Conservation (phyloP, 176 grass and related monocot genomes). For the Panicum miliaceum region DNA sequence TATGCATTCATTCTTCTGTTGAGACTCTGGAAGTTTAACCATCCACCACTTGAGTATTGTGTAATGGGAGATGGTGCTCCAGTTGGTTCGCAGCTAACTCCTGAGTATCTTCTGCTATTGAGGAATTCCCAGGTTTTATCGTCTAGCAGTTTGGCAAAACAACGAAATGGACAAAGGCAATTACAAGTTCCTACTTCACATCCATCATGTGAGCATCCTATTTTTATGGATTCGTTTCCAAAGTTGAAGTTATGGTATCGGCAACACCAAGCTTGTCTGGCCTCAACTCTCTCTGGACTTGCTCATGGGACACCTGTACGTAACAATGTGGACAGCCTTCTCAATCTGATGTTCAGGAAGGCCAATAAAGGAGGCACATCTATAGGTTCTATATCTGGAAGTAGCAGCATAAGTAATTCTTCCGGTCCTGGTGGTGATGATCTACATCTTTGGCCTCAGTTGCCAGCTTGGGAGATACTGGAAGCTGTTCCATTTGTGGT, state of each 20-base stretch:
- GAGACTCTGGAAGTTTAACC: conserved; percentile 98
- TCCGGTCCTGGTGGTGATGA: conserved; percentile 64
- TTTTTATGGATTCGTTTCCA: conserved; percentile 95
- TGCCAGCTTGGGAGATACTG: conserved; percentile 96
- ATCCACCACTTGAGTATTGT: conserved; percentile 94
- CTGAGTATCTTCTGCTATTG: conserved; percentile 89
- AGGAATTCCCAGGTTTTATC: conserved; percentile 70
- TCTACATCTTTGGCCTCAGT: conserved; percentile 78
- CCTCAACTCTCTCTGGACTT: conserved; percentile 93
- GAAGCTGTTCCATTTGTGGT: conserved; percentile 98
- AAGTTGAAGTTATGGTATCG: conserved; percentile 94
- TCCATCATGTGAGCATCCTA: conserved; percentile 55
- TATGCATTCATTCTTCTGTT: conserved; percentile 97
- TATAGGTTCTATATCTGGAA: conserved; percentile 71
- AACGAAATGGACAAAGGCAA: conserved; percentile 45
- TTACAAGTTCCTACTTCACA: conserved; percentile 38
- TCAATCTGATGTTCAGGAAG: conserved; percentile 92
- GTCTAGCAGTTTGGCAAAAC: conserved; percentile 40
- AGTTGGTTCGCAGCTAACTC: conserved; percentile 93
- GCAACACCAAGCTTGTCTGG: conserved; percentile 98
- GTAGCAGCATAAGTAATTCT: conserved; percentile 86
- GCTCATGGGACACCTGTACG: conserved; percentile 84
- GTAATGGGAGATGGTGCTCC: conserved; percentile 93
- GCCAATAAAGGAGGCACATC: conserved; percentile 72
- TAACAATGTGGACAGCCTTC: conserved; percentile 84